Evolutionary conservation across 108 stramenopile genomes (phyloP).

Genomic region (Cyclotella baltica): DNA sequence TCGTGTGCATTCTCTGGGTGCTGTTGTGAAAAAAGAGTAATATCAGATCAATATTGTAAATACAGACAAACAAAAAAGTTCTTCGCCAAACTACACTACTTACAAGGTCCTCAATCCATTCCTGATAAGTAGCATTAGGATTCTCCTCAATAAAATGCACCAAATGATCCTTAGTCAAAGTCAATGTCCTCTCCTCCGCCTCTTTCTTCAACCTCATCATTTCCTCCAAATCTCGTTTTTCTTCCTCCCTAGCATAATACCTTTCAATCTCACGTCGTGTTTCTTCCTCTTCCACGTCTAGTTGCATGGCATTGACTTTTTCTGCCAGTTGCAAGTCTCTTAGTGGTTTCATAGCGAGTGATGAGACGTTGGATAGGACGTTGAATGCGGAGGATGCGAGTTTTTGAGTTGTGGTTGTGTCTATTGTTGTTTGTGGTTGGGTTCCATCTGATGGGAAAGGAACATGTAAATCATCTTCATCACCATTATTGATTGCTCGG

Average conservation of each 20-base stretch:
- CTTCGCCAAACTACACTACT: background rate
- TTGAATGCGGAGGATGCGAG: conserved; percentile 32
- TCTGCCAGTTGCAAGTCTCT: conserved; percentile 63
- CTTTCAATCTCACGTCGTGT: conserved; percentile 50
- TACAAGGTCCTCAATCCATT: conserved; percentile 70
- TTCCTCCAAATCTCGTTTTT: conserved; percentile 61
- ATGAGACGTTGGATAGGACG: conserved; percentile 36
- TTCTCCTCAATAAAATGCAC: conserved; percentile 21
- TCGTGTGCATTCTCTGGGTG: conserved; percentile 80
- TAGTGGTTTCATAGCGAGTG: conserved; percentile 41
- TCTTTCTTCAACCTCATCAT: conserved; percentile 59
- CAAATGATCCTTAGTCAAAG: conserved; percentile 54
- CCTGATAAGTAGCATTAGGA: conserved; percentile 71
- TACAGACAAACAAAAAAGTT: conserved; percentile 11
- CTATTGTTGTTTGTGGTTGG: conserved; percentile 16
- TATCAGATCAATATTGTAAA: too few relatives aligned
- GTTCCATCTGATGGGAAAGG: background rate
- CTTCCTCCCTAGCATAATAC: conserved; percentile 52
- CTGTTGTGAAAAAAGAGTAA: background rate
- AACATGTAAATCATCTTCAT: background rate
- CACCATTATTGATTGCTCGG: background rate
- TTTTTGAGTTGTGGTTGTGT: conserved; percentile 28
- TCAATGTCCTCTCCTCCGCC: conserved; percentile 60
- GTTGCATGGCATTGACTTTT: conserved; percentile 62
- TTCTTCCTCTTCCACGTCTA: conserved; percentile 70